Evolutionary conservation across 805 yeast species (phyloP).

Genomic region (Kuraishia molischiana): DNA sequence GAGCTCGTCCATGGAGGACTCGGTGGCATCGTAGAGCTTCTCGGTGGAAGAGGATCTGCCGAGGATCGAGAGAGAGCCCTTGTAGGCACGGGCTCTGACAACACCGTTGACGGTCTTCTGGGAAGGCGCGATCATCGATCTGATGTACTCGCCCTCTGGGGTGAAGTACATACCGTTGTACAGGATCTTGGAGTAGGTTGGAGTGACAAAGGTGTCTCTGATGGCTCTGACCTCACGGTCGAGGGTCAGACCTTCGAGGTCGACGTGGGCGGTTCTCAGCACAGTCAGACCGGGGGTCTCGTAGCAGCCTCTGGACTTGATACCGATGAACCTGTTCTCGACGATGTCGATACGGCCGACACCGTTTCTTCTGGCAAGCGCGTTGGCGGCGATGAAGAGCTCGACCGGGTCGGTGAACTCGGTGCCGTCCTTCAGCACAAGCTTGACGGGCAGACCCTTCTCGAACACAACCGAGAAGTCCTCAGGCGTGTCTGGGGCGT

Average conservation of each 20-base stretch:
- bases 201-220: slow-evolving; percentile 94
- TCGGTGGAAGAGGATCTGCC: slow-evolving; percentile 96
- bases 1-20: slow-evolving; percentile 98
- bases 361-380: slow-evolving; percentile 97
- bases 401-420: slow-evolving; percentile 81
- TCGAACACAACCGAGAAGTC: slow-evolving; percentile 73
- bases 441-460: slow-evolving; percentile 82
- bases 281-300: slow-evolving; percentile 98
- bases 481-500: slow-evolving; percentile 93
- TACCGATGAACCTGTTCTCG: slow-evolving; percentile 97
- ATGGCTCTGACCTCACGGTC: slow-evolving; percentile 97
- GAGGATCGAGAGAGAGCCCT: slow-evolving; percentile 74
- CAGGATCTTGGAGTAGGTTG: slow-evolving; percentile 78
- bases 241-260: slow-evolving; percentile 91
- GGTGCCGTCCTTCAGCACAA: slow-evolving; percentile 54
- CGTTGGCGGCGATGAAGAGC: slow-evolving; percentile 84
- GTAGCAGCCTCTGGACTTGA: slow-evolving; percentile 98
- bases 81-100: slow-evolving; percentile 89
- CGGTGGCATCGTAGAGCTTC: slow-evolving; percentile 94
- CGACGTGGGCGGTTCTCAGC: slow-evolving; percentile 90
- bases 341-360: slow-evolving; percentile 99
- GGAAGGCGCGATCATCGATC: slow-evolving; percentile 90
- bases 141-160: slow-evolving; percentile 95
- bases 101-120: slow-evolving; percentile 94
- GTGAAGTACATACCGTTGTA: slow-evolving; percentile 98